Evolutionary conservation across 2,329 filamentous ascomycete species (phyloP), one percentile per base, ranked within the genome.

Genomic region (Graphilbum fragrans): DNA sequence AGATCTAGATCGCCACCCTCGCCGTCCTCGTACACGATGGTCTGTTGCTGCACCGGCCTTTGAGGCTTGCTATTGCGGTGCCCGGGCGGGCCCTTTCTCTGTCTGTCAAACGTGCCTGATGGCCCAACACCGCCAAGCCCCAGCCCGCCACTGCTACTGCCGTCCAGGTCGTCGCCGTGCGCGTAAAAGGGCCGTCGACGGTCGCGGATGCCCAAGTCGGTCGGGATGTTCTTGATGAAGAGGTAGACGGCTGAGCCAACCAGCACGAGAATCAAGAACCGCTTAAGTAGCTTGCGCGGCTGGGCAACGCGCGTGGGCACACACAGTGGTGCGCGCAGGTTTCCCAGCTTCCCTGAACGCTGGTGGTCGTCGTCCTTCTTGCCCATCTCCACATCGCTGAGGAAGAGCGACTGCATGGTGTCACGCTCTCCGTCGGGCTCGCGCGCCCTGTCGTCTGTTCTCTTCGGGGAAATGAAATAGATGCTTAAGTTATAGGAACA

Each of bases 171-270:
- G 21, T 47, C 46, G 29, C 49, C 42, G 20, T 53, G 49, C 1
- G 45, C 38, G 45, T 65, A 67, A 11, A 54, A 49, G 5, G 65
- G 63, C 21, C 58, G 63, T 36, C 60, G 61, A 45, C 55, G 59
- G 42, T 58, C 58, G 23, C 57, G 55, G 37, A 62, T 50, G 21
- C 62, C 56, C 45, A 69, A 50, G 46, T 62, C 52, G 49, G 62
- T 55, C 9, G 79, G 77, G 42, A 83, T 72, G 54, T 80, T 74
- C 49, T 72, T 70, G 53, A 81, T 59, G 53, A 86, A 74, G 46
- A 84, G 60, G 55, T 81, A 82, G 19, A 86, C 45, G 22, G 70
- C 54, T 29, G 70, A 53, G 37, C 69, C 58, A 27, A 70, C 62
- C 37, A 71, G 41, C 5, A 70, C 39, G 29, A 62, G 64, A 5